A percentile compares a stretch with the other conserved stretches of the same genome.
These are phyloP conservation scores for Baudoinia panamericana DNA, from an alignment of 495 filamentous ascomycete species.

Conservation along the genomic window DNA sequence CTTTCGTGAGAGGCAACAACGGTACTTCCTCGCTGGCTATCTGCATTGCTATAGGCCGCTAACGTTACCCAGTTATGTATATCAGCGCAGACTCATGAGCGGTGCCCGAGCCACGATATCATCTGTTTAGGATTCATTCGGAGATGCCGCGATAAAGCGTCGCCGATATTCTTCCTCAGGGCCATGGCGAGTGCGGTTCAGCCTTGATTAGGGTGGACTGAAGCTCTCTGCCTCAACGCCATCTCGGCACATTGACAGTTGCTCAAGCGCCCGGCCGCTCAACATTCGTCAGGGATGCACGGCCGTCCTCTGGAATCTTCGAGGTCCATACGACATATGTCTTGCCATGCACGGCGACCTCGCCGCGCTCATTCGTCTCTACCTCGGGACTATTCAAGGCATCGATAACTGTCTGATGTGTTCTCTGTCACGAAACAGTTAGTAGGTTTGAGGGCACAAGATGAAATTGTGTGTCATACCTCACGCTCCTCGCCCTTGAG, in stretches of 20 bases:
- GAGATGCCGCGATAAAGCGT: too few species aligned
- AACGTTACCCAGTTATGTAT: slow-evolving; percentile 47
- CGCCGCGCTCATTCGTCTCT: slow-evolving; percentile 24
- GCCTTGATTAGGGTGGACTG: too few species aligned
- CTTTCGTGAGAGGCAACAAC: slow-evolving; percentile 93
- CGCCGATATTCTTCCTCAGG: too few species aligned
- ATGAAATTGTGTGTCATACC: too few species aligned
- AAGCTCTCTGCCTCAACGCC: too few species aligned
- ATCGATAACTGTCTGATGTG: slow-evolving; percentile 19
- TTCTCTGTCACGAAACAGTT: slow-evolving; percentile 17
- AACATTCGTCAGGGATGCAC: slow-evolving; percentile 6
- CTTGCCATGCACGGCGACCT: slow-evolving; percentile 23
- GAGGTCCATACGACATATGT: slow-evolving; percentile 22
- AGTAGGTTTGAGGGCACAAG: too few species aligned
- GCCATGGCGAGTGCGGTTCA: too few species aligned
- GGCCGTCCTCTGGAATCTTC: slow-evolving; percentile 21
- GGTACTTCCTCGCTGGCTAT: slow-evolving; percentile 38
- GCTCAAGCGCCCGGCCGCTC: slow-evolving; percentile 10
- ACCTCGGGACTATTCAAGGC: slow-evolving; percentile 23
- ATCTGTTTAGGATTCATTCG: too few species aligned
- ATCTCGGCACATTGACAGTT: too few species aligned
- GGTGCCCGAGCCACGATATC: not conserved
- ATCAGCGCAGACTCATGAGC: slow-evolving; percentile 51
- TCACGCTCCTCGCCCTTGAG: slow-evolving; percentile 37
- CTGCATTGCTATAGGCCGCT: not conserved